phyloP scores from a whole-genome alignment of 352 stramenopile species.

The Globisporangium perplexum region DNA sequence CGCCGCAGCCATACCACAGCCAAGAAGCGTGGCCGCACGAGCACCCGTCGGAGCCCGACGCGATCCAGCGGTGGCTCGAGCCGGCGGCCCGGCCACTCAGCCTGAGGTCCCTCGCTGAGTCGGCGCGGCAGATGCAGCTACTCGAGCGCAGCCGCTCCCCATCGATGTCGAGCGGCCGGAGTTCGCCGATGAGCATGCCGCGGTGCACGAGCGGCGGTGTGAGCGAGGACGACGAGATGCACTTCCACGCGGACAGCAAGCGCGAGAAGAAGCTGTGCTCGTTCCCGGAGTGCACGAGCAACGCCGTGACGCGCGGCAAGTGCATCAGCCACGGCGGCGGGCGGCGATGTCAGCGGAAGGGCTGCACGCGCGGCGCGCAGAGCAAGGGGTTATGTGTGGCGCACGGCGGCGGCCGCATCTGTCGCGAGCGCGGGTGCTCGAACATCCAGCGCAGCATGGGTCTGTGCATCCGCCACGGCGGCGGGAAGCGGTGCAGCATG shows the following conservation, averaged over 20 bases:
- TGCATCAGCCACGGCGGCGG: constrained; percentile 81
- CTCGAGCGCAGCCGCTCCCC: constrained; percentile 35
- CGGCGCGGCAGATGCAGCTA: constrained; percentile 44
- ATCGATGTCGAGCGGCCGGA: constrained; percentile 4
- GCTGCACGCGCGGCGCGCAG: constrained; percentile 74
- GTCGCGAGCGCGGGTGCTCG: constrained; percentile 66
- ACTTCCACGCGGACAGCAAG: constrained; percentile 10
- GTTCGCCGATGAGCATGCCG: constrained; percentile 12
- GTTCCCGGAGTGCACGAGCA: constrained; percentile 66
- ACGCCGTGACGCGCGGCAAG: constrained; percentile 72
- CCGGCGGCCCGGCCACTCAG: constrained; percentile 23
- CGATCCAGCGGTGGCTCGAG: constrained; percentile 12
- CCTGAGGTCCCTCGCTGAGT: constrained; percentile 52
- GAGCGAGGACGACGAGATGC: constrained; percentile 13
- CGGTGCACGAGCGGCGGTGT: neutral
- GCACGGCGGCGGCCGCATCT: constrained; percentile 78
- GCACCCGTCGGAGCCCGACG: constrained; percentile 2
- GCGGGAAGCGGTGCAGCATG: constrained; percentile 77
- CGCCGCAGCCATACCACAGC: constrained; percentile 8
- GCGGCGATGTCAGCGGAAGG: constrained; percentile 74
- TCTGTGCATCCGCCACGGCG: constrained; percentile 78
- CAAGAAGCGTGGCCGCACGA: constrained; percentile 1
- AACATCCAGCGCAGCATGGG: constrained; percentile 88
- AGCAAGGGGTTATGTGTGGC: constrained; percentile 82
- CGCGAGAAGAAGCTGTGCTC: constrained; percentile 78